A percentile compares a stretch with the other conserved stretches of the same genome.
Conservation (phyloP, 352 stramenopile genomes). For the Globisporangium viniferum region DNA sequence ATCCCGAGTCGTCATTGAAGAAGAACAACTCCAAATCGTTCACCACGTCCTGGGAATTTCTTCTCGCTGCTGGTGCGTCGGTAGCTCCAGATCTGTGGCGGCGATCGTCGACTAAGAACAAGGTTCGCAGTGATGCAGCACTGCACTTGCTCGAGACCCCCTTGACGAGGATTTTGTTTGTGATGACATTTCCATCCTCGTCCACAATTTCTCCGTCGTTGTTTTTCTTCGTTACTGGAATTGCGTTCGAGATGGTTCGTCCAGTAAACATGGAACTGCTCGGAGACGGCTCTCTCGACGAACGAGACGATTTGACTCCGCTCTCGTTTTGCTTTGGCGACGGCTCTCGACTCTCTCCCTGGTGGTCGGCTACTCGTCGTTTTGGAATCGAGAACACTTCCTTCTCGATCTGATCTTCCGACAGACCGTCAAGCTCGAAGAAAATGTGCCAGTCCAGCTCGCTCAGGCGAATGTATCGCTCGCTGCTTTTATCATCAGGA, state of each 20-base stretch:
- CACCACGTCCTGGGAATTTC: conserved; percentile 23
- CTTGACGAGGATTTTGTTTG: conserved; percentile 69
- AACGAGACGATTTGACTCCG: neutral
- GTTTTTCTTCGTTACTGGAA: conserved; percentile 2
- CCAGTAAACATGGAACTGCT: neutral
- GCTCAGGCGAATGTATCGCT: conserved; percentile 25
- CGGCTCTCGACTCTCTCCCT: conserved; percentile 30
- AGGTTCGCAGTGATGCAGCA: conserved; percentile 29
- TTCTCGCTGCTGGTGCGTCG: conserved; percentile 3
- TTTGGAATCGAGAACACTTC: conserved; percentile 83
- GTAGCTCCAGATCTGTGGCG: conserved; percentile 5
- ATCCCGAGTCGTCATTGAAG: conserved; percentile 66
- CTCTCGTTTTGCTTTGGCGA: conserved; percentile 31
- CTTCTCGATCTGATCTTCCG: conserved; percentile 50
- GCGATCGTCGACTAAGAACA: conserved; percentile 38
- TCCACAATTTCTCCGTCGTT: conserved; percentile 41
- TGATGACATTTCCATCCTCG: conserved; percentile 42
- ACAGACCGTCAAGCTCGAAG: conserved; percentile 43
- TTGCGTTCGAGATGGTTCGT: conserved; percentile 7
- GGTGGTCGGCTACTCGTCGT: conserved; percentile 25
- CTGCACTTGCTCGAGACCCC: conserved; percentile 54
- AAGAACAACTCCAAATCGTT: conserved; percentile 64
- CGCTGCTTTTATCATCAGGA: conserved; percentile 15
- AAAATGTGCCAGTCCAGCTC: conserved; percentile 74
- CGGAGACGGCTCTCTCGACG: conserved; percentile 12